phyloP scores from a whole-genome alignment of 257 asterid genomes.

The Voacanga thouarsii region DNA sequence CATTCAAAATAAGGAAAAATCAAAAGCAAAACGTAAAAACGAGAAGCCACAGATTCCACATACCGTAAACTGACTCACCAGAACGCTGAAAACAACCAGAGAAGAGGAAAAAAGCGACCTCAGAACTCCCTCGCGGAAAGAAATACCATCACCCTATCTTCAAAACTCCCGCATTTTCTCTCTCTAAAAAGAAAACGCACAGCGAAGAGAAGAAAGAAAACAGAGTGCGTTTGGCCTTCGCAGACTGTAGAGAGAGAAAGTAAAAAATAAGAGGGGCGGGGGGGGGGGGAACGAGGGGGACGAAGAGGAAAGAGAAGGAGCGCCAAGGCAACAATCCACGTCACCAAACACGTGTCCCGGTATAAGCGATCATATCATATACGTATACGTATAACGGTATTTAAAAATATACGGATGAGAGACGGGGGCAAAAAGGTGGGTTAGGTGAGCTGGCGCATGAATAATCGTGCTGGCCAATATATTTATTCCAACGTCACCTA shows the following conservation, averaged over 20 bases:
- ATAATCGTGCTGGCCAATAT: conserved; percentile 30
- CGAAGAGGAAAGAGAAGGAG: conserved; percentile 23
- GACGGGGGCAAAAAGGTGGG: conserved; percentile 21
- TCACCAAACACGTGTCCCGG: conserved; percentile 78
- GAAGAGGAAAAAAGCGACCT: neutral
- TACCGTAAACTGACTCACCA: conserved; percentile 9
- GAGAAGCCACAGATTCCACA: conserved; percentile 4
- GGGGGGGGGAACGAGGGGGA: neutral
- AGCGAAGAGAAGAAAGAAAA: conserved; percentile 5
- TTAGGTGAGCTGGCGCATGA: conserved; percentile 56
- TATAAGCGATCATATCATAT: conserved; percentile 2
- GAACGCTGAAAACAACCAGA: neutral
- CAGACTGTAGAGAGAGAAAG: conserved; percentile 45
- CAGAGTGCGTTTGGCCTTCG: conserved; percentile 36
- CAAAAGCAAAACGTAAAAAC: neutral
- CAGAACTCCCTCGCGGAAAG: neutral
- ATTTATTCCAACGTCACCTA: conserved; percentile 28
- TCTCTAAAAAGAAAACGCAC: conserved; percentile 6
- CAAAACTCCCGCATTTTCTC: conserved; percentile 31
- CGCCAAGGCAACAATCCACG: conserved; percentile 82
- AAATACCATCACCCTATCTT: conserved; percentile 1
- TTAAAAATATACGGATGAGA: conserved; percentile 9
- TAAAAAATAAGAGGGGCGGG: no score
- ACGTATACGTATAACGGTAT: conserved; percentile 1
- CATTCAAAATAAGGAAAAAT: neutral